Conservation (phyloP, 228 moss, liverwort and hornwort genomes). For the Sphagnum magellanicum region DNA sequence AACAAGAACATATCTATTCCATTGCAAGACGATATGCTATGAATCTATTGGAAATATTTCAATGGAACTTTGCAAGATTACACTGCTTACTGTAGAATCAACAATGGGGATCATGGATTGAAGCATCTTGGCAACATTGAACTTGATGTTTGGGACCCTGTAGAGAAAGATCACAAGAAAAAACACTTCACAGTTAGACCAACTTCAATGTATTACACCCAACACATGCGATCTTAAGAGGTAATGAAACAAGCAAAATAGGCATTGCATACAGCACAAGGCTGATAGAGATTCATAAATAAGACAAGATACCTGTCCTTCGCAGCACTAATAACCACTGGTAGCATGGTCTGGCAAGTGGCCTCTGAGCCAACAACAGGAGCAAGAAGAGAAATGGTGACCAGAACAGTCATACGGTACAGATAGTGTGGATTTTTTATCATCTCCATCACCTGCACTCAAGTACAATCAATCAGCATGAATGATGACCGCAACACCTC, state of each 20-base stretch:
- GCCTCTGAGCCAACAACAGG: slow-evolving; percentile 48
- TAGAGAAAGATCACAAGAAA: slow-evolving; percentile 13
- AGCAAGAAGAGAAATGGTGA: slow-evolving; percentile 46
- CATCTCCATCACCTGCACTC: slow-evolving; percentile 41
- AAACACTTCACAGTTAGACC: too few species aligned
- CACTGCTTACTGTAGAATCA: slow-evolving; percentile 65
- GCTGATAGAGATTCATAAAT: too few species aligned
- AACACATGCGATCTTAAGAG: too few species aligned
- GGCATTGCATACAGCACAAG: too few species aligned
- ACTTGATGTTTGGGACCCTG: slow-evolving; percentile 98
- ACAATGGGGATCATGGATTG: slow-evolving; percentile 96
- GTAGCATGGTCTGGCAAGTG: slow-evolving; percentile 51
- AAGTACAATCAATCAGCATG: too few species aligned
- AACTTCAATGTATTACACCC: too few species aligned
- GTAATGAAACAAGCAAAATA: too few species aligned
- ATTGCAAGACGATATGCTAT: too few species aligned
- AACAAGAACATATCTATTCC: not conserved
- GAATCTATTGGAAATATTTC: too few species aligned
- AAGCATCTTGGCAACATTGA: slow-evolving; percentile 97
- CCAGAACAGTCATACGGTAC: slow-evolving; percentile 58
- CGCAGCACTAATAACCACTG: slow-evolving; percentile 49
- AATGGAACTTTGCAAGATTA: too few species aligned
- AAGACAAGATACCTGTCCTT: slow-evolving; percentile 29
- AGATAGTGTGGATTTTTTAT: slow-evolving; percentile 51
- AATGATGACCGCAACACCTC: too few species aligned